Evolutionary conservation across 2,329 filamentous ascomycete species (phyloP), one percentile per base, ranked within the genome.

Genomic region (Tolypocladium ophioglossoides): DNA sequence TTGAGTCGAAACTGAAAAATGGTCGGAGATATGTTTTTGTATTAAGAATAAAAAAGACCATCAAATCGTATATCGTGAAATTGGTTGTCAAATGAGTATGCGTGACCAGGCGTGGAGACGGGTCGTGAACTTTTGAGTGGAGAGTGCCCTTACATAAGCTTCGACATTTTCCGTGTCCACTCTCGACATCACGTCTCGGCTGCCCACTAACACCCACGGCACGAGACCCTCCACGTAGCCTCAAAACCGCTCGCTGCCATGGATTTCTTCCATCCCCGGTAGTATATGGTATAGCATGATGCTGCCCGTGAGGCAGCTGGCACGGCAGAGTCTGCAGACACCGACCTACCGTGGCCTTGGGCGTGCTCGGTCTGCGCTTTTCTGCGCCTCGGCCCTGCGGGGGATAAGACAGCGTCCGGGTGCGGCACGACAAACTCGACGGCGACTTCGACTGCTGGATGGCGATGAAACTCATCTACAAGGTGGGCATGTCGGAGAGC

Each of bases 351-450:
- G 39, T 37, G 22, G 16, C 12, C 16, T n/a, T 7, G 44, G 44
- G 9, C 44, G 11, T 32, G 27, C 11, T 10, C 10, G 27, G 22
- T 35, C 24, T 18, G 46, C 46, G 34, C 48, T 52, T 12, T 51
- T 58, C 38, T 58, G 54, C 18, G 50, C n/a, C 34, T 57, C 57
- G 34, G n/a, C 52, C 18, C 20, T 20, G 22, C 56, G 8, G 27
- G n/a, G 22, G 30, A 18, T 53, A 8, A 41, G 56, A 39, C 50
- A 50, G n/a, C 54, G 56, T 12, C 39, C 53, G 16, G 53, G 44
- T 3, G 7, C 50, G 14, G 10, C 20, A 9, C 38, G 50, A 24
- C 35, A 38, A n/a, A 20, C 27, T 11, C 50, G 18, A 20, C 18
- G 16, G 27, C 44, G 44, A 27, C 2, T 12, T 12, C 27, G 20